phyloP scores from a whole-genome alignment of 306 rosid genomes.

The Cucumis cinereus region DNA sequence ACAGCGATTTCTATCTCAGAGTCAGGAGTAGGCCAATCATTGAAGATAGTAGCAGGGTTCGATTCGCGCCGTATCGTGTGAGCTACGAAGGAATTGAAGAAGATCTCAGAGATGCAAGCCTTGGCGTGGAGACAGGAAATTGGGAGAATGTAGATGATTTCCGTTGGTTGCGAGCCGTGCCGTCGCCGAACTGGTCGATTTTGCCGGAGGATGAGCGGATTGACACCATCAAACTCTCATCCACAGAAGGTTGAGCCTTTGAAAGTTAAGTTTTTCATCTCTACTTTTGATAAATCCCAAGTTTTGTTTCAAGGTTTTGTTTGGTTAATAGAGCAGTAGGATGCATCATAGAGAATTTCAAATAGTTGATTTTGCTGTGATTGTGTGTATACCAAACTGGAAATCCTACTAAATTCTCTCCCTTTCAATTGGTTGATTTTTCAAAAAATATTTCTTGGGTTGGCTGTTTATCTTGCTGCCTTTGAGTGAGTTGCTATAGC shows the following conservation, averaged over 20 bases:
- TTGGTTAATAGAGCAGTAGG: background rate
- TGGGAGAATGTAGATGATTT: constrained; percentile 94
- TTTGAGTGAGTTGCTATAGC: background rate
- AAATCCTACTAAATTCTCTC: background rate
- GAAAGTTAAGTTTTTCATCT: background rate
- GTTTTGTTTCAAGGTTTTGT: background rate
- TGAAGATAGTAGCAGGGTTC: constrained; percentile 42
- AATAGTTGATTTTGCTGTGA: background rate
- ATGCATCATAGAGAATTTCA: background rate
- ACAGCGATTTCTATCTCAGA: constrained; percentile 56
- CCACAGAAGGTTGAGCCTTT: background rate
- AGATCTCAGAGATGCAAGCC: constrained; percentile 49
- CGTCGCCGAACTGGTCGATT: constrained; percentile 76
- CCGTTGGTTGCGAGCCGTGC: constrained; percentile 60
- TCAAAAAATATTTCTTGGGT: background rate
- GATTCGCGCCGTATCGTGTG: constrained; percentile 75
- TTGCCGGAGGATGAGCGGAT: constrained; percentile 60
- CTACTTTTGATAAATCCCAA: background rate
- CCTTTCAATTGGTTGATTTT: background rate
- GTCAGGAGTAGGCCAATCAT: constrained; percentile 91
- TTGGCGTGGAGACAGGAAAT: constrained; percentile 50
- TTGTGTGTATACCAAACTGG: background rate
- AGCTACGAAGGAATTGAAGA: constrained; percentile 48
- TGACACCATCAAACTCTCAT: constrained; percentile 24
- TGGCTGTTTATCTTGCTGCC: background rate